phyloP scores from a whole-genome alignment of 1,139 yeast species.

The Yamadazyma blattariae region DNA sequence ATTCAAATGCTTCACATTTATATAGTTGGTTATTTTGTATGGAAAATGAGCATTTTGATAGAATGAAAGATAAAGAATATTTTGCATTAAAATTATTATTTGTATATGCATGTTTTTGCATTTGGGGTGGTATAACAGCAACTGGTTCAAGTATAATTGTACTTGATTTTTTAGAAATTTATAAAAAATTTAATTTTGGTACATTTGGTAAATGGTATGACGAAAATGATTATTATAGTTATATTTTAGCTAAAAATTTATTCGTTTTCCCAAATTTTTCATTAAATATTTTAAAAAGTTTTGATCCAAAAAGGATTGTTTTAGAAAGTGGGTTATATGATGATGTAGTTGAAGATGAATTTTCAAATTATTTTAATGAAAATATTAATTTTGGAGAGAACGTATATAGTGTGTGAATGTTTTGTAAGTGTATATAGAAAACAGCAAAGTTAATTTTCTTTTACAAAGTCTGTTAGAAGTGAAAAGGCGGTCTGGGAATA shows the following conservation, averaged over 20 bases:
- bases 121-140: neutral
- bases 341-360: neutral
- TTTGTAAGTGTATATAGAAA: no score
- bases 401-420: no score
- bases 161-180: neutral
- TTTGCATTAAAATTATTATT: conserved; percentile 3
- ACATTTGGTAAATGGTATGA: conserved; percentile 2
- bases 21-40: conserved; percentile 2
- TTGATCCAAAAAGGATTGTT: conserved; percentile 2
- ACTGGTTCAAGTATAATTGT: neutral
- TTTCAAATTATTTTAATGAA: neutral
- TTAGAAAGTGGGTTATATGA: neutral
- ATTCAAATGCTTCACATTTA: conserved; percentile 1
- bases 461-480: no score
- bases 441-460: no score
- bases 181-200: neutral
- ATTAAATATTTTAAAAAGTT: neutral
- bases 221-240: neutral
- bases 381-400: no score
- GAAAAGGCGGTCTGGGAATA: no score
- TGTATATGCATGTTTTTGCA: neutral
- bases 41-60: neutral
- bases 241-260: neutral
- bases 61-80: conserved; percentile 1
- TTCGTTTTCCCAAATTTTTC: neutral